Percentiles rank a stretch among this genome's conserved stretches.
Evolutionary conservation across 2,329 filamentous ascomycete species (phyloP).

Genomic region (Lasiodiplodia theobromae): DNA sequence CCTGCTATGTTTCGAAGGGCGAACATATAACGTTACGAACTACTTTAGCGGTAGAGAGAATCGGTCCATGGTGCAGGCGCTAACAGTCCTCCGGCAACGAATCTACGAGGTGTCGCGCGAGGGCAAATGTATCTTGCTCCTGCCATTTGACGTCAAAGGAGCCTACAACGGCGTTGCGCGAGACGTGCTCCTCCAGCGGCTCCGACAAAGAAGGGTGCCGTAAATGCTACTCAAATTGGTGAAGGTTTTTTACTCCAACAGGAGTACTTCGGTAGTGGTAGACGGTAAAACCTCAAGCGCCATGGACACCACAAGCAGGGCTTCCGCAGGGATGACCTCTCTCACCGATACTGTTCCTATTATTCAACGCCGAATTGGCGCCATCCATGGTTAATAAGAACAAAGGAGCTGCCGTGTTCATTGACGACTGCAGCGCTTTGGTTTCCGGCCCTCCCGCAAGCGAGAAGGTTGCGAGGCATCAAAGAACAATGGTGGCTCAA

Average conservation of each 20-base stretch:
- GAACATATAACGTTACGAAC: slow-evolving; percentile 34
- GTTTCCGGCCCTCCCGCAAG: slow-evolving; percentile 33
- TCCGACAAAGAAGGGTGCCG: slow-evolving; percentile 41
- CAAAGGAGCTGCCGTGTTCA: slow-evolving; percentile 37
- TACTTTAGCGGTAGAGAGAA: slow-evolving; percentile 49
- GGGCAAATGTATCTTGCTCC: slow-evolving; percentile 42
- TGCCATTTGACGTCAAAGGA: slow-evolving; percentile 52
- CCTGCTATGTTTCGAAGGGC: too few species aligned
- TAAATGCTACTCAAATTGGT: slow-evolving; percentile 36
- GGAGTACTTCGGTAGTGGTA: slow-evolving; percentile 32
- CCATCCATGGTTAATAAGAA: slow-evolving; percentile 30
- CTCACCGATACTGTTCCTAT: slow-evolving; percentile 35
- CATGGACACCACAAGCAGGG: too few species aligned
- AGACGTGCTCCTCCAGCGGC: slow-evolving; percentile 43
- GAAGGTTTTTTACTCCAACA: slow-evolving; percentile 38
- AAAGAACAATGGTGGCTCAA: slow-evolving; percentile 32
- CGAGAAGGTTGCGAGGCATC: slow-evolving; percentile 33
- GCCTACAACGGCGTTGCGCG: slow-evolving; percentile 52
- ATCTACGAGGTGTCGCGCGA: slow-evolving; percentile 42
- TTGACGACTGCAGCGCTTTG: slow-evolving; percentile 40
- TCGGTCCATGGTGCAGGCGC: slow-evolving; percentile 44
- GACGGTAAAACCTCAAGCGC: background rate
- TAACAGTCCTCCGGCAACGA: slow-evolving; percentile 41
- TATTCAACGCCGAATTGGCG: slow-evolving; percentile 38
- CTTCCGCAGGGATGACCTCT: background rate